Evolutionary conservation across 768 basidiomycete genomes (phyloP).

Genomic region (Suillus placidus): DNA sequence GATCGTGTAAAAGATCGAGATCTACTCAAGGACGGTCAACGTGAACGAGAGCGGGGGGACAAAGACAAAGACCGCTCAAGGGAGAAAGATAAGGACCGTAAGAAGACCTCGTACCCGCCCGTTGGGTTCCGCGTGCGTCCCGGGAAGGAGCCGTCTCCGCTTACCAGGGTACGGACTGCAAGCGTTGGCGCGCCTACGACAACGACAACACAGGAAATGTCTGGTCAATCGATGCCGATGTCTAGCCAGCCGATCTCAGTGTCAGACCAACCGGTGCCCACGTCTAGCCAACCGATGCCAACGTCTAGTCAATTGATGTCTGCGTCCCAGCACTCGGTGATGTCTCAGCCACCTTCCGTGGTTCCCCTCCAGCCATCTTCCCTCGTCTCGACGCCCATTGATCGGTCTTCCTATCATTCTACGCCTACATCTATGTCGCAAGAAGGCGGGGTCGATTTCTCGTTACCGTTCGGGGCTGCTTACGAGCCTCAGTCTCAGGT

Average conservation of each 20-base stretch:
- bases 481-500: conserved; percentile 22
- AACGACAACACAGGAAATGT: conserved; percentile 12
- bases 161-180: conserved; percentile 17
- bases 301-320: conserved; percentile 1
- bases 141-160: conserved; percentile 35
- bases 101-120: conserved; percentile 45
- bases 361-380: conserved; percentile 4
- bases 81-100: conserved; percentile 44
- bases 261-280: conserved; percentile 13
- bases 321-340: background rate
- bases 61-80: conserved; percentile 16
- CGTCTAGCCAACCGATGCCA: conserved; percentile 12
- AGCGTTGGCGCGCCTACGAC: conserved; percentile 13
- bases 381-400: conserved; percentile 10
- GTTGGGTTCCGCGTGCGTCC: conserved; percentile 51
- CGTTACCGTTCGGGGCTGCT: conserved; percentile 24
- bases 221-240: conserved; percentile 12
- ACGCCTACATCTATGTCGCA: conserved; percentile 11
- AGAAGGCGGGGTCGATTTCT: conserved; percentile 23
- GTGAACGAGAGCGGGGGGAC: background rate
- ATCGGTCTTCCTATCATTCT: conserved; percentile 2
- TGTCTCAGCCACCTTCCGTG: background rate
- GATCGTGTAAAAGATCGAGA: conserved; percentile 1
- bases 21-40: background rate
- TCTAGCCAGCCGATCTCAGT: conserved; percentile 13